Conservation (phyloP, 2,329 filamentous ascomycete genomes). For the Aspergillus puulaauensis region DNA sequence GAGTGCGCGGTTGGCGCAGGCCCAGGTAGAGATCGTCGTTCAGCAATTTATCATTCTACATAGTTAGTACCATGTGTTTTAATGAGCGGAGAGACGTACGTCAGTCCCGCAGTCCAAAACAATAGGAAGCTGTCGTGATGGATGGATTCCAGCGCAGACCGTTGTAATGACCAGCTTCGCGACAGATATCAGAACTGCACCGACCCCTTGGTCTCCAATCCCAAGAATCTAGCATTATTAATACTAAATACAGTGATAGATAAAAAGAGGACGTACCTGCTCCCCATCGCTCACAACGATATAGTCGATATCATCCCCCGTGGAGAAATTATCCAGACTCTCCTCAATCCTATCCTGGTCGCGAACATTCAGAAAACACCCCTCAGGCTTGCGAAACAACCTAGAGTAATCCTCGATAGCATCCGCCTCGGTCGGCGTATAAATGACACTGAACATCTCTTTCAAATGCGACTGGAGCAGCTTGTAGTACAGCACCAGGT, state of each 20-base stretch:
- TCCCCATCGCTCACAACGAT: slow-evolving; percentile 78
- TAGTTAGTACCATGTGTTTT: background rate
- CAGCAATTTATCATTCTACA: slow-evolving; percentile 67
- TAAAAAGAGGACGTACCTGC: slow-evolving; percentile 34
- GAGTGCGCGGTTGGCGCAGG: slow-evolving; percentile 62
- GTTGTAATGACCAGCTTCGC: slow-evolving; percentile 83
- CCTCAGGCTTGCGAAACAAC: slow-evolving; percentile 74
- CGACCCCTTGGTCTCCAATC: slow-evolving; percentile 85
- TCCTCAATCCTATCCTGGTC: slow-evolving; percentile 66
- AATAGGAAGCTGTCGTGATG: slow-evolving; percentile 73
- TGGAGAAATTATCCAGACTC: slow-evolving; percentile 67
- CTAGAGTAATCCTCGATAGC: slow-evolving; percentile 82
- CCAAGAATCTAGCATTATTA: slow-evolving; percentile 65
- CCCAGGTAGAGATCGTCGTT: slow-evolving; percentile 79
- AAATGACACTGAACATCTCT: slow-evolving; percentile 13
- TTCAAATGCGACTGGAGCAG: slow-evolving; percentile 10
- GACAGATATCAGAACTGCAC: slow-evolving; percentile 78
- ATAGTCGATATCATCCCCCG: slow-evolving; percentile 75
- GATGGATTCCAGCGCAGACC: slow-evolving; percentile 82
- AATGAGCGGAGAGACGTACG: slow-evolving; percentile 29
- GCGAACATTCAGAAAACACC: slow-evolving; percentile 75
- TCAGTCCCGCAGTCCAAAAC: slow-evolving; percentile 85
- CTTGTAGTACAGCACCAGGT: slow-evolving; percentile 76
- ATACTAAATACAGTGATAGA: no score
- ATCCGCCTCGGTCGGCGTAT: slow-evolving; percentile 81